phyloP scores from a whole-genome alignment of 805 yeast genomes.

The Saccharomycopsis guyanensis region DNA sequence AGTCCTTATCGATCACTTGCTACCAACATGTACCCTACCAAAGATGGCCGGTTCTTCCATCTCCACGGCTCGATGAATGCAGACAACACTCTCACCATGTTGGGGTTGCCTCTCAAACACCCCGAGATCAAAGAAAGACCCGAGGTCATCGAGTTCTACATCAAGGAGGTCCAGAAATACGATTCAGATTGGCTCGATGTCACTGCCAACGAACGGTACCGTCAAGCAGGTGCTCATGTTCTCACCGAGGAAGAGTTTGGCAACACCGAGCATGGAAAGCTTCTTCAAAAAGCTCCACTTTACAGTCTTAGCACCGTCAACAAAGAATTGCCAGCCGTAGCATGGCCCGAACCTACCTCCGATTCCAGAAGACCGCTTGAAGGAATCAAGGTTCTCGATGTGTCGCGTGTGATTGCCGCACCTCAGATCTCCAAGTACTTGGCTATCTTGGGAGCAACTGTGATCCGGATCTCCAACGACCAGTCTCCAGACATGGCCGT shows the following conservation, averaged over 20 bases:
- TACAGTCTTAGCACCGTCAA: constrained; percentile 25
- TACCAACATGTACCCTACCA: constrained; percentile 30
- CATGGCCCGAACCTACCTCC: constrained; percentile 18
- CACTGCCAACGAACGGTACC: constrained; percentile 23
- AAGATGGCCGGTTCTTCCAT: constrained; percentile 27
- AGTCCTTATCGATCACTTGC: constrained; percentile 28
- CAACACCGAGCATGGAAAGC: constrained; percentile 27
- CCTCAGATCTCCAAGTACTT: constrained; percentile 29
- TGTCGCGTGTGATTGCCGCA: constrained; percentile 30
- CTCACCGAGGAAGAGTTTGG: constrained; percentile 27
- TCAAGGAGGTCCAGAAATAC: constrained; percentile 27
- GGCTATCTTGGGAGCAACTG: constrained; percentile 32
- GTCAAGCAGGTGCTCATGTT: constrained; percentile 30
- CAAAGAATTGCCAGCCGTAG: constrained; percentile 25
- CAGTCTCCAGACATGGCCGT: constrained; percentile 30
- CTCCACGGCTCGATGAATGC: constrained; percentile 32
- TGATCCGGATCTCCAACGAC: constrained; percentile 27
- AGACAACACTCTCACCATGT: constrained; percentile 28
- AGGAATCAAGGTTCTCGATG: constrained; percentile 30
- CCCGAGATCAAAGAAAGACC: constrained; percentile 23
- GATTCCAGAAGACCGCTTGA: constrained; percentile 21
- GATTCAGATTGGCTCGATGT: constrained; percentile 10
- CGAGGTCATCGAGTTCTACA: constrained; percentile 24
- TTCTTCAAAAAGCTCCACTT: constrained; percentile 23
- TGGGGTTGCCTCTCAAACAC: constrained; percentile 28